Conservation (phyloP, 495 filamentous ascomycete species). For the Penicilliopsis zonata region DNA sequence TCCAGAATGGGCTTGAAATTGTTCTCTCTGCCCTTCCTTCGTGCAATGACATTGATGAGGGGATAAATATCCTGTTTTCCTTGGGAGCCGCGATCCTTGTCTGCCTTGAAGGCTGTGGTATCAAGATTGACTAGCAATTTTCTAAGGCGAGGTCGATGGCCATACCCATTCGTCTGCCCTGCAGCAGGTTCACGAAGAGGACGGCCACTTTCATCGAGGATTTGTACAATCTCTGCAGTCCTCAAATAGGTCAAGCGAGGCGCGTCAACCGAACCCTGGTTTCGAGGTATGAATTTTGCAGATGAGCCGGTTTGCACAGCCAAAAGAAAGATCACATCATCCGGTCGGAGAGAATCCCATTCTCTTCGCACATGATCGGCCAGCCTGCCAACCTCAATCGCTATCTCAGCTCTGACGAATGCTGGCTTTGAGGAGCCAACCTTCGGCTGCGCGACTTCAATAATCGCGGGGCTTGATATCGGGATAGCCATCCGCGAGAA, state of each 20-base stretch:
- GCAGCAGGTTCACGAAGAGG: constrained; percentile 49
- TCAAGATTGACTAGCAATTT: constrained; percentile 76
- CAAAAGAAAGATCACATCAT: constrained; percentile 84
- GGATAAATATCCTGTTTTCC: constrained; percentile 74
- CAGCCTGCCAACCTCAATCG: constrained; percentile 72
- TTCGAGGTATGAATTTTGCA: constrained; percentile 42
- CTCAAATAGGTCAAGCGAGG: constrained; percentile 59
- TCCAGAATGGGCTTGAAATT: constrained; percentile 94
- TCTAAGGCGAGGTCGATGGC: constrained; percentile 42
- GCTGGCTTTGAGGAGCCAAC: constrained; percentile 84
- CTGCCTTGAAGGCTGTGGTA: constrained; percentile 61
- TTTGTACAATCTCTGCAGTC: constrained; percentile 75
- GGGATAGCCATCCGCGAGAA: constrained; percentile 87
- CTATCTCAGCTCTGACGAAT: constrained; percentile 74
- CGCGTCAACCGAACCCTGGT: constrained; percentile 34
- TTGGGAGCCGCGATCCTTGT: constrained; percentile 49
- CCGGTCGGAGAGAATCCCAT: constrained; percentile 81
- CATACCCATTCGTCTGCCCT: constrained; percentile 39
- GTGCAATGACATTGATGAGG: constrained; percentile 73
- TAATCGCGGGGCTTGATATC: constrained; percentile 74
- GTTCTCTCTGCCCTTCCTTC: constrained; percentile 80
- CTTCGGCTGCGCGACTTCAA: constrained; percentile 72
- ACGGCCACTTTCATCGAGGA: constrained; percentile 80
- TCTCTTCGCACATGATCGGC: constrained; percentile 64
- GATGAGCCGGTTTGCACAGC: constrained; percentile 45